These are phyloP conservation scores for Podaxis carcinomalis DNA, from an alignment of 768 basidiomycete genomes.

Conservation along the genomic window DNA sequence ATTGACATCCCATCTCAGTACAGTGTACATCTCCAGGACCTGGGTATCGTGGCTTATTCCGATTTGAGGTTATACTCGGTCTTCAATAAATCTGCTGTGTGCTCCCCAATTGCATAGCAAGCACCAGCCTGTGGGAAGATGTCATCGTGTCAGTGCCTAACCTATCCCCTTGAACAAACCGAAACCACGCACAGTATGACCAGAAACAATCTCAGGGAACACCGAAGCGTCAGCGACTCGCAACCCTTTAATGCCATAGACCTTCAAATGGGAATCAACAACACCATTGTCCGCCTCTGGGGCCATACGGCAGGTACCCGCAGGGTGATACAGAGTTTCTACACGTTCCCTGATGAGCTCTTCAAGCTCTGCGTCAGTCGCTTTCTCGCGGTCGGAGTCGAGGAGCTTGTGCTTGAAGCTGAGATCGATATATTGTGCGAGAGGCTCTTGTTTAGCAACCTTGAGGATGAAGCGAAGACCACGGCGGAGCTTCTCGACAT, in stretches of 20 bases:
- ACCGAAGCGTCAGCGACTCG: constrained; percentile 25
- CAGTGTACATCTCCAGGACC: not conserved
- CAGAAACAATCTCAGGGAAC: constrained; percentile 13
- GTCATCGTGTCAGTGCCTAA: not conserved
- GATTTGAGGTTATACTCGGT: constrained; percentile 12
- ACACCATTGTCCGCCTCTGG: constrained; percentile 35
- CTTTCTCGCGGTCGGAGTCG: constrained; percentile 30
- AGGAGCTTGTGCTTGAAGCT: constrained; percentile 25
- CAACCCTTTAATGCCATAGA: constrained; percentile 39
- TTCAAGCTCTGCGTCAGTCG: constrained; percentile 34
- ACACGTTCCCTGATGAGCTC: constrained; percentile 34
- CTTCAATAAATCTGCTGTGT: constrained; percentile 28
- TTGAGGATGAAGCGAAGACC: constrained; percentile 31
- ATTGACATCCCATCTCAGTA: not conserved
- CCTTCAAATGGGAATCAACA: constrained; percentile 38
- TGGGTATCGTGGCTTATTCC: not conserved
- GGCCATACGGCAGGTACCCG: constrained; percentile 43
- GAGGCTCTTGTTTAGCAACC: constrained; percentile 31
- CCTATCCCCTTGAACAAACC: not conserved
- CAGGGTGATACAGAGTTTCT: constrained; percentile 44
- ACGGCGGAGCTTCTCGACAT: constrained; percentile 34
- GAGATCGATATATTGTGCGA: constrained; percentile 28
- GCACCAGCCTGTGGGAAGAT: constrained; percentile 22
- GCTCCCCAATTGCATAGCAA: constrained; percentile 25
- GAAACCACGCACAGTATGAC: constrained; percentile 10